These are phyloP conservation scores for Neurospora sp. DNA, from an alignment of 2,329 filamentous ascomycete species.

Conservation along the genomic window DNA sequence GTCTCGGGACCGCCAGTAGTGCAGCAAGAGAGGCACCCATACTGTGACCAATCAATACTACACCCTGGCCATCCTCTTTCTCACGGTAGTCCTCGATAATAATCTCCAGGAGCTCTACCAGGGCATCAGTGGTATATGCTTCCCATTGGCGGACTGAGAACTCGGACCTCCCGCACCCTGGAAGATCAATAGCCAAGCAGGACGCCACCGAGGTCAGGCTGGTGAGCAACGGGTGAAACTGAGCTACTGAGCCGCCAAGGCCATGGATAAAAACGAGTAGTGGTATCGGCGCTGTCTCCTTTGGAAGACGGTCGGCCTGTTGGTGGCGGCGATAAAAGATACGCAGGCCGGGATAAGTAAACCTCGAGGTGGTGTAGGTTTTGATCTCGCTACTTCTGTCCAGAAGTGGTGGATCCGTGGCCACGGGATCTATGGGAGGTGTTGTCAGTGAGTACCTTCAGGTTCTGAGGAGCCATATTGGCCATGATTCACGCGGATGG, in stretches of 20 bases:
- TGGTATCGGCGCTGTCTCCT: conserved; percentile 63
- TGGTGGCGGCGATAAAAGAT: conserved; percentile 77
- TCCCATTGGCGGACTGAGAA: conserved; percentile 63
- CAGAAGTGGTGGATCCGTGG: conserved; percentile 69
- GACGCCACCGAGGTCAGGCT: conserved; percentile 76
- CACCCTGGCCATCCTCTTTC: conserved; percentile 52
- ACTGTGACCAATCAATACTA: conserved; percentile 80
- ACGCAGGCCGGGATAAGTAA: conserved; percentile 66
- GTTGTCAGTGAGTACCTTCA: not conserved
- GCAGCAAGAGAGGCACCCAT: conserved; percentile 78
- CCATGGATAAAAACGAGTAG: conserved; percentile 88
- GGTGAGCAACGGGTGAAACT: conserved; percentile 73
- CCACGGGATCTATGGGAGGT: conserved; percentile 27
- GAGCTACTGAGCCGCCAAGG: conserved; percentile 81
- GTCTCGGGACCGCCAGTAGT: conserved; percentile 48
- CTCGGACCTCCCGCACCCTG: conserved; percentile 75
- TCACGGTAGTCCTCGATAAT: conserved; percentile 68
- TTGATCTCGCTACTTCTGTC: conserved; percentile 63
- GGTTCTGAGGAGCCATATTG: conserved; percentile 1
- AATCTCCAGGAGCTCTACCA: conserved; percentile 64
- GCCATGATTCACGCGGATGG: not conserved
- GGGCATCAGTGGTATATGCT: conserved; percentile 68
- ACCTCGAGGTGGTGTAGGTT: conserved; percentile 60
- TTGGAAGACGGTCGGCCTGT: conserved; percentile 72
- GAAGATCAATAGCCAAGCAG: conserved; percentile 81